phyloP scores from a whole-genome alignment of 768 basidiomycete species.

The Tephrocybe sp. region DNA sequence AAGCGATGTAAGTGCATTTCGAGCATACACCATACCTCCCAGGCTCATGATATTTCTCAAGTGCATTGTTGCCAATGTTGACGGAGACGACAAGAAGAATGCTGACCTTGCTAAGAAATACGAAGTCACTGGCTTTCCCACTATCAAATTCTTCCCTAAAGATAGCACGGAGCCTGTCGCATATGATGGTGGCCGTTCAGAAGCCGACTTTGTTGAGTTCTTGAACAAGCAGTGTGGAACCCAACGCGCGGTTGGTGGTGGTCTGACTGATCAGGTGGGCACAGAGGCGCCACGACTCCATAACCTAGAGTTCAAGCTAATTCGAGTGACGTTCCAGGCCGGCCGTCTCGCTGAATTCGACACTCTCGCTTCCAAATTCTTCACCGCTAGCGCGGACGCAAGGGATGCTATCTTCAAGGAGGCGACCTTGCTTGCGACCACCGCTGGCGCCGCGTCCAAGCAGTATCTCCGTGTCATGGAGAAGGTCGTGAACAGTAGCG shows the following conservation, averaged over 20 bases:
- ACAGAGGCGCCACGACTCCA: neutral
- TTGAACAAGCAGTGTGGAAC: slow-evolving; percentile 89
- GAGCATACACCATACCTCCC: neutral
- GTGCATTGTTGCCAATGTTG: slow-evolving; percentile 89
- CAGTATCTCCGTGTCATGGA: slow-evolving; percentile 92
- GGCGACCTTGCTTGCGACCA: slow-evolving; percentile 52
- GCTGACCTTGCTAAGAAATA: slow-evolving; percentile 67
- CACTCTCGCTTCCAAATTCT: slow-evolving; percentile 70
- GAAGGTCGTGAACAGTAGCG: slow-evolving; percentile 69
- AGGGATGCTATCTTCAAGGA: slow-evolving; percentile 65
- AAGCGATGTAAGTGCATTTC: slow-evolving; percentile 49
- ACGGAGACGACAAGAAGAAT: slow-evolving; percentile 85
- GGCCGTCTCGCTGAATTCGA: slow-evolving; percentile 82
- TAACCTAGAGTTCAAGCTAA: neutral
- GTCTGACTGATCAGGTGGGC: slow-evolving; percentile 64
- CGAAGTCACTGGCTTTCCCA: slow-evolving; percentile 81
- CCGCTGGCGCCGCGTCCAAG: slow-evolving; percentile 50
- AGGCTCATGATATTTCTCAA: slow-evolving; percentile 24
- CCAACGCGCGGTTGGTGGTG: slow-evolving; percentile 77
- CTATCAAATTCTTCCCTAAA: slow-evolving; percentile 92
- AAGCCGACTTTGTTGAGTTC: slow-evolving; percentile 73
- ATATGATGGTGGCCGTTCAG: slow-evolving; percentile 71
- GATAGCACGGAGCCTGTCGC: slow-evolving; percentile 54
- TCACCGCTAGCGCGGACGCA: slow-evolving; percentile 52
- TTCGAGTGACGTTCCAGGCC: slow-evolving; percentile 45